Base-by-base conservation (phyloP, 306 rosid species). In the Fragaria ananassa region DNA sequence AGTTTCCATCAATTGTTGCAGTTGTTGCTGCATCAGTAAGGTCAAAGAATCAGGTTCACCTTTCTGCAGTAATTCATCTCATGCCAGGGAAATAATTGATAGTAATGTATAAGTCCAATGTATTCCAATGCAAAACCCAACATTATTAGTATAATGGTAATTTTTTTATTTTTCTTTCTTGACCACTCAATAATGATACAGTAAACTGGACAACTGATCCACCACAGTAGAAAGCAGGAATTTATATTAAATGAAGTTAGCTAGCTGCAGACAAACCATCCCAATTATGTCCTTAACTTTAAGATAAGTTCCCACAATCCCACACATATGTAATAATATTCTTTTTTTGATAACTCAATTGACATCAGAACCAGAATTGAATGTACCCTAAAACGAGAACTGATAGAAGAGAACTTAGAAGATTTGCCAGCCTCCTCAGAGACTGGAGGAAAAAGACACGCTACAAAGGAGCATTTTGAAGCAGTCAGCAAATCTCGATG, bases 1-100 rank as follows among this genome's bases (percentile, higher is more conserved):
- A 0, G 88, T 84, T 60, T 95, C 98, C 97, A 95, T 95, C 87
- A 95, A 86, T 61, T 92, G 96, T 85, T 95, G 97, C 72, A 95
- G 86, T 85, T 92, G 97, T 78, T 84, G 91, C 98, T 95, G 94
- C 89, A 82, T 60, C 79, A 82, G 81, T 29, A 76, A 62, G 80
- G 74, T 70, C 72, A 78, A 76, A 80, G 62, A 46, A 83, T 77
- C 41, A 82, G 31, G 64, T 81, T 82, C 71, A 80, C 23, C 76
- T 74, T 77, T 82, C 27, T 47, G 76, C 51, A 63, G 50, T 34
- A 68, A 10, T 56, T 67, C 70, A 45, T 71, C 35, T 72, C 49
- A 70, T 53, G 50, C 46, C 49, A 74, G 29, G 27, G 6, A 56
- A 71, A 7, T 56, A 45, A 14, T 19, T 47, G 23, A 74, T 61